Conservation (phyloP, 441 rosid species). For the Erodium chrysanthum region DNA sequence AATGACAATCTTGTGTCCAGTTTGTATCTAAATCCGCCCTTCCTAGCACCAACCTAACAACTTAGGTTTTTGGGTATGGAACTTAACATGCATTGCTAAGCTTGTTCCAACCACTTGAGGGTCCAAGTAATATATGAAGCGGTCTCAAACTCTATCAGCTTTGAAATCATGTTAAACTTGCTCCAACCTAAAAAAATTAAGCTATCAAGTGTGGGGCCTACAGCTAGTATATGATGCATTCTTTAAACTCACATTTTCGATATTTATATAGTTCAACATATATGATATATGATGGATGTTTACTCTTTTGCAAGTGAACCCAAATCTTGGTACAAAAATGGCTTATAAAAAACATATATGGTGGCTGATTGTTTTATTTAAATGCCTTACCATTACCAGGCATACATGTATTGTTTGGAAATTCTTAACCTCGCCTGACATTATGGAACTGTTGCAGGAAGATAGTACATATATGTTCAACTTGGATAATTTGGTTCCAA, state of each 20-base stretch:
- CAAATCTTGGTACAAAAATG: too few relatives aligned
- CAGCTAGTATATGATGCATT: not conserved
- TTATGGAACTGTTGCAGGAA: conserved; percentile 31
- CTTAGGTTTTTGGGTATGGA: not conserved
- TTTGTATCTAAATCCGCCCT: not conserved
- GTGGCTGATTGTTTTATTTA: not conserved
- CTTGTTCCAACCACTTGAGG: not conserved
- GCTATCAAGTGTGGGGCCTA: not conserved
- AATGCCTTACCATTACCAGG: not conserved
- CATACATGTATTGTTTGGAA: not conserved
- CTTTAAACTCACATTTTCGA: not conserved
- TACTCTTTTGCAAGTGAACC: too few relatives aligned
- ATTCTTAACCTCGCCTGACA: conserved; percentile 1
- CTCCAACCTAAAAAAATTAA: not conserved
- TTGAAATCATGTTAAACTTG: not conserved
- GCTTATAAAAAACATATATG: too few relatives aligned
- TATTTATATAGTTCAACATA: too few relatives aligned
- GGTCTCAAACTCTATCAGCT: not conserved
- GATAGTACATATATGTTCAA: conserved; percentile 74
- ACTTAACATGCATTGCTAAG: not conserved
- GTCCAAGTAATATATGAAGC: not conserved
- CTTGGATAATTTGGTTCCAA: conserved; percentile 85
- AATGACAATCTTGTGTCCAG: not conserved
- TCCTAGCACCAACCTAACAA: not conserved
- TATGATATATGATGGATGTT: too few relatives aligned